These are phyloP conservation scores for Aspergillus kassunensis DNA, from an alignment of 495 filamentous ascomycete genomes.

Conservation along the genomic window DNA sequence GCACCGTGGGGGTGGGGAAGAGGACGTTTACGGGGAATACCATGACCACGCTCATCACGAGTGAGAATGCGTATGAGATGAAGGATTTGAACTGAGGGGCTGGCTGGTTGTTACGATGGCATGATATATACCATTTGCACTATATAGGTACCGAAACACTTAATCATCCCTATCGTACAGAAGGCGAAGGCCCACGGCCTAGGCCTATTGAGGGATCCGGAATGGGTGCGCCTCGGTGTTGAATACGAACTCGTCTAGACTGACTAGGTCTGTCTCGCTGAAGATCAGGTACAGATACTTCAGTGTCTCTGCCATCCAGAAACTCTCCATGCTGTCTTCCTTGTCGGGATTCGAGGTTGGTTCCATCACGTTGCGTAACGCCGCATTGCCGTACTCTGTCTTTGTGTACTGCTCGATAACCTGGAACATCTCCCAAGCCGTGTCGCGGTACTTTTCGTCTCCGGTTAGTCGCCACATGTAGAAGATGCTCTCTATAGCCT, in stretches of 20 bases:
- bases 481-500: slow-evolving; percentile 59
- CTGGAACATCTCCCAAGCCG: slow-evolving; percentile 63
- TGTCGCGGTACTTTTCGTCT: slow-evolving; percentile 48
- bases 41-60: not conserved
- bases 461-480: slow-evolving; percentile 62
- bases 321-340: slow-evolving; percentile 46
- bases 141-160: no score
- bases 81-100: no score
- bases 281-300: slow-evolving; percentile 71
- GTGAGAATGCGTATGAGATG: not conserved
- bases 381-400: slow-evolving; percentile 46
- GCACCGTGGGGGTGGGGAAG: not conserved
- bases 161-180: no score
- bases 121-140: not conserved
- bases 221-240: slow-evolving; percentile 52
- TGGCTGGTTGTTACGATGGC: not conserved
- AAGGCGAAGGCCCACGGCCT: no score
- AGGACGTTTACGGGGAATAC: not conserved
- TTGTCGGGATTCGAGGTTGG: slow-evolving; percentile 11
- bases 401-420: slow-evolving; percentile 47
- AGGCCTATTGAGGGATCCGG: not conserved
- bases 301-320: slow-evolving; percentile 63
- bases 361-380: slow-evolving; percentile 41
- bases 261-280: slow-evolving; percentile 54
- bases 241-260: slow-evolving; percentile 70